phyloP scores from a whole-genome alignment of 2,329 filamentous ascomycete genomes.

The Colletotrichum endophyticum region DNA sequence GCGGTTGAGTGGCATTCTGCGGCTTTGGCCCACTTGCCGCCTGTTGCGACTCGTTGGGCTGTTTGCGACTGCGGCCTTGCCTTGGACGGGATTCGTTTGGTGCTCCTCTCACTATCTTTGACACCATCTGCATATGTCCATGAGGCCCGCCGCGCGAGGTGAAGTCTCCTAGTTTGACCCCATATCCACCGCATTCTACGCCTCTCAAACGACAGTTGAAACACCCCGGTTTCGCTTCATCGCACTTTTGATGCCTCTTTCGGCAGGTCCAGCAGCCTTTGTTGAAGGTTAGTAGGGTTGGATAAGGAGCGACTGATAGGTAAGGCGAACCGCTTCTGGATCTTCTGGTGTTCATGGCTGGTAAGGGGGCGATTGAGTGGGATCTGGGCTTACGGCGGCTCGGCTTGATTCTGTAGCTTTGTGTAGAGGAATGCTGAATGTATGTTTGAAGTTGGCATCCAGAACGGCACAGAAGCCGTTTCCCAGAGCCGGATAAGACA shows the following conservation, averaged over 20 bases:
- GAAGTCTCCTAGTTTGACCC: neutral
- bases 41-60: neutral
- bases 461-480: neutral
- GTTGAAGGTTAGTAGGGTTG: neutral
- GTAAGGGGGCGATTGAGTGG: neutral
- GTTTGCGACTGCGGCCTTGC: neutral
- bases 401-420: neutral
- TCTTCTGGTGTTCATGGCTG: neutral
- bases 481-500: neutral
- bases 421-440: neutral
- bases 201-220: neutral
- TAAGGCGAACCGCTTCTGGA: neutral
- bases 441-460: neutral
- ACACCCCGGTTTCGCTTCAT: neutral
- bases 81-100: neutral
- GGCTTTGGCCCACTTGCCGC: neutral
- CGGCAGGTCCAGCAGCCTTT: neutral
- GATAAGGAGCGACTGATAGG: neutral
- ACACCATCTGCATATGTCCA: neutral
- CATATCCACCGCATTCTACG: neutral
- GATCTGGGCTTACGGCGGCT: neutral
- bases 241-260: neutral
- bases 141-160: neutral
- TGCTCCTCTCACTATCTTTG: neutral
- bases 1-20: neutral